Evolutionary conservation across 352 stramenopile species (phyloP).

Genomic region (Peronospora farinosa): DNA sequence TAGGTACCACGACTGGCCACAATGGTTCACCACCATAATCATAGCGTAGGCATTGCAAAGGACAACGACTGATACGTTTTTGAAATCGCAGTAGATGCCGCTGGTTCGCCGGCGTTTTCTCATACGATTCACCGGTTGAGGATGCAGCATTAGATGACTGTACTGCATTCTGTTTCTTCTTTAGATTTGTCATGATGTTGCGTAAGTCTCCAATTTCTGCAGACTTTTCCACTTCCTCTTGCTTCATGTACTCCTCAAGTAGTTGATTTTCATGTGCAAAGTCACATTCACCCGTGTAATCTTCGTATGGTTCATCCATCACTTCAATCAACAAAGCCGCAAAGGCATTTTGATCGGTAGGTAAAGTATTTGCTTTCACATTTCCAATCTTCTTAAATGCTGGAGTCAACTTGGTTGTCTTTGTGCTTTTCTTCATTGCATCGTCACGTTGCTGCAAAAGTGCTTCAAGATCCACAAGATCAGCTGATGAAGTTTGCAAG

Average conservation of each 20-base stretch:
- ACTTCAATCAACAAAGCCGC: conserved; percentile 61
- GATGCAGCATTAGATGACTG: conserved; percentile 11
- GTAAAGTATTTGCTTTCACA: conserved; percentile 1
- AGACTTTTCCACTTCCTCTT: conserved; percentile 76
- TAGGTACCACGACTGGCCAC: conserved; percentile 55
- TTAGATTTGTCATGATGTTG: conserved; percentile 46
- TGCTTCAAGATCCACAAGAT: conserved; percentile 50
- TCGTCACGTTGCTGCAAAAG: conserved; percentile 66
- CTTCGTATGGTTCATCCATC: conserved; percentile 68
- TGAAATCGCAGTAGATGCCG: conserved; percentile 83
- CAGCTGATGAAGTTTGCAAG: conserved; percentile 8
- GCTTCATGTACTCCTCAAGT: conserved; percentile 72
- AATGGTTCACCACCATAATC: conserved; percentile 81
- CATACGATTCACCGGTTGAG: conserved; percentile 59
- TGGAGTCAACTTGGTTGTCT: conserved; percentile 3
- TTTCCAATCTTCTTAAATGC: conserved; percentile 6
- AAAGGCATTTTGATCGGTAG: conserved; percentile 33
- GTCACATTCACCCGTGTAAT: conserved; percentile 55
- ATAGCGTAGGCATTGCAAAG: conserved; percentile 75
- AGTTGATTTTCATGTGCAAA: conserved; percentile 69
- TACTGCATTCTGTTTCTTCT: conserved; percentile 32
- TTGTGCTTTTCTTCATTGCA: conserved; percentile 37
- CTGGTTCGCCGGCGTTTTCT: conserved; percentile 66
- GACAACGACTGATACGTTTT: conserved; percentile 74
- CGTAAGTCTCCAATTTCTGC: conserved; percentile 52